Percentiles rank a stretch among this genome's conserved stretches.
phyloP scores from a whole-genome alignment of 2,329 filamentous ascomycete species.

The Eutypa lata region DNA sequence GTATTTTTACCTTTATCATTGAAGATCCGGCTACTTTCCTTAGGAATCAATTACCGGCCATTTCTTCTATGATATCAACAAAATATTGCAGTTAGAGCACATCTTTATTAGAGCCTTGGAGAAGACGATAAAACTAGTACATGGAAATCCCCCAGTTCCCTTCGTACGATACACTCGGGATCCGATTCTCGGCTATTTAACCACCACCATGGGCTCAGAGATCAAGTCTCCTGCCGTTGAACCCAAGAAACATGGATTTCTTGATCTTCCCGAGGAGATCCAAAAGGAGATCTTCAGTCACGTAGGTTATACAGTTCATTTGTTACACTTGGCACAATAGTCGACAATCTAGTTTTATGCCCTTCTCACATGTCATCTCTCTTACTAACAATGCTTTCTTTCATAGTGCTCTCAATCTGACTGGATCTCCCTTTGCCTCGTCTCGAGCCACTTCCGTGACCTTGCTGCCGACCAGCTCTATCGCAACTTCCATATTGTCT shows the following conservation, averaged over 20 bases:
- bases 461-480: slow-evolving; percentile 58
- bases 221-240: slow-evolving; percentile 25
- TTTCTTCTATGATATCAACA: neutral
- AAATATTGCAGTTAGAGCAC: neutral
- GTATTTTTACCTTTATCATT: neutral
- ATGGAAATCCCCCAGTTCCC: neutral
- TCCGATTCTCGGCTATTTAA: neutral
- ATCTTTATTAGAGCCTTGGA: neutral
- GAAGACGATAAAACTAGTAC: neutral
- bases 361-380: neutral
- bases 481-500: slow-evolving; percentile 57
- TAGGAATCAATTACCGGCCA: neutral
- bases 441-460: slow-evolving; percentile 55
- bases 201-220: slow-evolving; percentile 32
- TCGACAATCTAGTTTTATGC: neutral
- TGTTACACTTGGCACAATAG: neutral
- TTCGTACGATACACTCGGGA: neutral
- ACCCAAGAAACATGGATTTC: slow-evolving; percentile 29
- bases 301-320: slow-evolving; percentile 28
- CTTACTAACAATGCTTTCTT: slow-evolving; percentile 2
- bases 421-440: slow-evolving; percentile 55
- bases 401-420: slow-evolving; percentile 48
- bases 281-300: slow-evolving; percentile 47
- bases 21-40: too few species aligned
- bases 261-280: slow-evolving; percentile 45